Percentiles rank a stretch among this genome's conserved stretches.
phyloP scores from a whole-genome alignment of 768 basidiomycete species.

The Rubroboletus satanas region DNA sequence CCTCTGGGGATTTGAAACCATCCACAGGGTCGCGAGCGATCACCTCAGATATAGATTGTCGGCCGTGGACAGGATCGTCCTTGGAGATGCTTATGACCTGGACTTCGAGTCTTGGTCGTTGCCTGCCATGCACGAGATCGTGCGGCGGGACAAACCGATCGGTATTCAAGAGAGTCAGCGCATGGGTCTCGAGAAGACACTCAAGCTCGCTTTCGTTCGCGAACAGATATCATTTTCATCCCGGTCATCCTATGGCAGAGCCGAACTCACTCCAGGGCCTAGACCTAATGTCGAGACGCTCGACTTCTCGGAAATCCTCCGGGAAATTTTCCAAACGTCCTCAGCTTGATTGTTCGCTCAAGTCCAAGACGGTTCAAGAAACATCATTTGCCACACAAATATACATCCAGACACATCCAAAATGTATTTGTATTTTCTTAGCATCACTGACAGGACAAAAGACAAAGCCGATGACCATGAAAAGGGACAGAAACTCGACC shows the following conservation, averaged over 20 bases:
- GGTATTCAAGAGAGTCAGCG: slow-evolving; percentile 24
- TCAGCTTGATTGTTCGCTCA: background rate
- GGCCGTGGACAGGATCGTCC: slow-evolving; percentile 32
- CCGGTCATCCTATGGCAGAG: too few species aligned
- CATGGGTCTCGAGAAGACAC: slow-evolving; percentile 24
- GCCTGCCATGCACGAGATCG: slow-evolving; percentile 35
- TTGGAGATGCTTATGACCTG: slow-evolving; percentile 30
- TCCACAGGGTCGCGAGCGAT: slow-evolving; percentile 30
- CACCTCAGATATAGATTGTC: slow-evolving; percentile 8
- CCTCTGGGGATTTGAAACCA: slow-evolving; percentile 33
- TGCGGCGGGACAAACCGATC: slow-evolving; percentile 3
- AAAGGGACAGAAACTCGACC: background rate
- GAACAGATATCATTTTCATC: background rate
- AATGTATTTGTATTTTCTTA: background rate
- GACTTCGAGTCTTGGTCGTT: slow-evolving; percentile 30
- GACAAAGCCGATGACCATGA: background rate
- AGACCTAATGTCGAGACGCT: background rate
- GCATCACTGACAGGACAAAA: background rate
- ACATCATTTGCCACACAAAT: background rate
- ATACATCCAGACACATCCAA: background rate
- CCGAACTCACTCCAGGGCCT: background rate
- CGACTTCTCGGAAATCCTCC: background rate
- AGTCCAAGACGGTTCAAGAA: background rate
- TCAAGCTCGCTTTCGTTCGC: slow-evolving; percentile 14
- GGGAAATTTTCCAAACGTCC: background rate